Base-by-base conservation (phyloP, 345 rosid genomes). In the Populus alba region DNA sequence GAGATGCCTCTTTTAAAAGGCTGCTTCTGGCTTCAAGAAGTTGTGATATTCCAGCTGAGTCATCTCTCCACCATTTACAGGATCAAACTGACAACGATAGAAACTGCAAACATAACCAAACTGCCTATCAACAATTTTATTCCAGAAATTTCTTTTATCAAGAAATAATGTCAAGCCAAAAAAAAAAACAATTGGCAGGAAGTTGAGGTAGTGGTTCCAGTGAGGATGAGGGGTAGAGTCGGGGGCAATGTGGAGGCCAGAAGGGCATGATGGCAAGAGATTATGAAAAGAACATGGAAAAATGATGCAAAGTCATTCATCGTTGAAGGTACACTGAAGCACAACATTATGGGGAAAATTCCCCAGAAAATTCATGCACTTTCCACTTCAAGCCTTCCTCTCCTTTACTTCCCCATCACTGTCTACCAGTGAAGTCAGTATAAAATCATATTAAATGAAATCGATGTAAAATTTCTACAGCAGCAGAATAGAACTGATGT, bases 31-130 rank as follows among this genome's bases (percentile, higher is more conserved):
- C 84, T 96, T 92, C 76, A 96, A 85, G 76, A 93, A 88, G 88
- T 92, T 94, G 87, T 87, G 95, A 84, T 85, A 86, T 81, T 96
- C 97, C 13, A 92, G 82, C 85, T 90, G 97, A 12, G 89, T 85
- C 98, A 96, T 96, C 87, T 94, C 98, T 73, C 98, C 99, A 3
- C 99, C 99, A 59, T 80, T 85, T 74, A 84, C 90, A 1, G 98
- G 97, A 80, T 96, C 99, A 81, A 91, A 96, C 79, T 92, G 86
- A 77, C 99, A 96, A 73, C 97, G 85, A 81, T 92, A 89, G 87
- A 96, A 89, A 87, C 98, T 94, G 95, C 90, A 86, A 71, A 13
- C 69, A 79, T 68, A 83, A 25, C 31, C 59, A 76, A 43, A 22
- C 22, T 16, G 39, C 47, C 45, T 10, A 41, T 72, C 59, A 81